Base-by-base conservation (phyloP, 371 early-diverging fungal species). In the Saksenaea oblongispora region DNA sequence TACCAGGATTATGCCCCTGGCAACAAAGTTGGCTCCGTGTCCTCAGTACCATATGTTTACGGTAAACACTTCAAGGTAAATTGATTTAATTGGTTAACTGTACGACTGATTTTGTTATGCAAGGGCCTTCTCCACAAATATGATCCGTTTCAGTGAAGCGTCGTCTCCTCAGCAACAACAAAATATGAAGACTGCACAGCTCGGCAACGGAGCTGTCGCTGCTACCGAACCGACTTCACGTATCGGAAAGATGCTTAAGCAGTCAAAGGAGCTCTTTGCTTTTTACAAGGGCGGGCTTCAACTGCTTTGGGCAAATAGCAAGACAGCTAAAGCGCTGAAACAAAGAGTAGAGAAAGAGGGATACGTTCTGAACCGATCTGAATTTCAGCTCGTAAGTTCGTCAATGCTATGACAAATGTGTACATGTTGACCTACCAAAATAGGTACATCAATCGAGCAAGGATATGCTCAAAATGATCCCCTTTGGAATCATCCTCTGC, bases 241-340 rank as follows among this genome's bases (percentile, higher is more conserved):
- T 9, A 62, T 81, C 17, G 70, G 60, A 8, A 60, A 74, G 54
- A 61, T 79, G 1, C 66, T 65, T 27, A 63, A 81, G 34, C 69
- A 81, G 27, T 75, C 80, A 3, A 84, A 82, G 53, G 79, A 76
- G 22, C 56, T 82, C 5, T 57, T 79, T 17, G 54, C 42, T 11
- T 82, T 83, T 56, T 89, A 87, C 67, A 86, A 87, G 67, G 75
- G 85, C 56, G 89, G 89, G 0, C 60, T 87, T 10, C 85, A 87
- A 58, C 59, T 75, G 22, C 66, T 89, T 1, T 89, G 85, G 82
- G 70, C 67, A n/a, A 87, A 89, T 59, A 74, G 80, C 41, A 80
- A 82, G 54, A 56, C 63, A 41, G 74, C 73, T 18, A 74, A 79
- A 35, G 72, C 64, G 0, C 61, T 82, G 11, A 54, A 62, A 18